These are phyloP conservation scores for Pisolithus albus DNA, from an alignment of 768 basidiomycete genomes.

Conservation along the genomic window DNA sequence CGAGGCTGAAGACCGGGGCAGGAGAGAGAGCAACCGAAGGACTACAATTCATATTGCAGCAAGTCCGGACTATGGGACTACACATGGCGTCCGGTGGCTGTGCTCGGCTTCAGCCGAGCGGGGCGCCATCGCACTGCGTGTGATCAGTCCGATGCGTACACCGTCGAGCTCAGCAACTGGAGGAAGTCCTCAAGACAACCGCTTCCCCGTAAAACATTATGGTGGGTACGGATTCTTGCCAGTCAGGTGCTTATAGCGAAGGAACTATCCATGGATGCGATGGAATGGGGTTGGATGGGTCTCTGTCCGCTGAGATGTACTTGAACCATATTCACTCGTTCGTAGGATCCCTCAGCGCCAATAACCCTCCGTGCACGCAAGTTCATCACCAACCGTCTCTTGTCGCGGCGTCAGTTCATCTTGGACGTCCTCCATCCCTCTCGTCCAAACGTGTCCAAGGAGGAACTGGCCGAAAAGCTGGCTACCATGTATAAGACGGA, in stretches of 20 bases:
- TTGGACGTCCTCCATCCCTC: constrained; percentile 95
- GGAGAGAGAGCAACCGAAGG: too few relatives aligned
- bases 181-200: too few relatives aligned
- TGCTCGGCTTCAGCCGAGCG: constrained; percentile 40
- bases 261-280: constrained; percentile 2
- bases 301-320: constrained; percentile 16
- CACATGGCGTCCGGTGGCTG: constrained; percentile 15
- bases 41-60: too few relatives aligned
- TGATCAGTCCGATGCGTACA: neutral
- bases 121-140: constrained; percentile 19
- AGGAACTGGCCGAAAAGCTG: constrained; percentile 89
- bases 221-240: constrained; percentile 27
- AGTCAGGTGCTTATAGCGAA: constrained; percentile 5
- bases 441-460: constrained; percentile 88
- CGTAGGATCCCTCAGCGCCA: constrained; percentile 71
- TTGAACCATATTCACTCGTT: constrained; percentile 13
- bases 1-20: too few relatives aligned
- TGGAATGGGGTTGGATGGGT: constrained; percentile 22
- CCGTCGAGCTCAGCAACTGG: too few relatives aligned
- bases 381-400: constrained; percentile 98
- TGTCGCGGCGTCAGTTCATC: constrained; percentile 93
- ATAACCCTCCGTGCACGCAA: constrained; percentile 97
- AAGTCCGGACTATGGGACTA: too few relatives aligned
- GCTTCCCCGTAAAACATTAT: constrained; percentile 23
- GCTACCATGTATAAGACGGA: constrained; percentile 90